Conservation (phyloP, 306 rosid genomes). For the Cucurbita pepo region DNA sequence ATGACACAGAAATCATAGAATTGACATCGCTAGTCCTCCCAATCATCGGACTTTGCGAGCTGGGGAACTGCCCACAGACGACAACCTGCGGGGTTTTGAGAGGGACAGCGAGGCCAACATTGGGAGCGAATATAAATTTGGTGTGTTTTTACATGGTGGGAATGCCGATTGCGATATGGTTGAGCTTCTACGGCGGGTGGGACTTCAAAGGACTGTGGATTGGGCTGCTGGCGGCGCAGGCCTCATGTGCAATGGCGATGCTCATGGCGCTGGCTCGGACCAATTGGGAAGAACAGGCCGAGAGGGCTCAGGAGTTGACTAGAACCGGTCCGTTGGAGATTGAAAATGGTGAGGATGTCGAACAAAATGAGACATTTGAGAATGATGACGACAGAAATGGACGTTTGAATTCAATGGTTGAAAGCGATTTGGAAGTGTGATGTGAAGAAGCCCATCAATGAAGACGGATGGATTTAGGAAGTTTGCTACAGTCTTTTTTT, state of each 20-base stretch:
- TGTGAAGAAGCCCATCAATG: not conserved
- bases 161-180: conserved; percentile 70
- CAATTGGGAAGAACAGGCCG: conserved; percentile 56
- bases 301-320: conserved; percentile 53
- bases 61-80: conserved; percentile 90
- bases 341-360: not conserved
- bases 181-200: conserved; percentile 49
- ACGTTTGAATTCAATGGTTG: not conserved
- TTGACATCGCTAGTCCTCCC: conserved; percentile 61
- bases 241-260: conserved; percentile 59
- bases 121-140: conserved; percentile 73
- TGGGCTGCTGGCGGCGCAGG: conserved; percentile 73
- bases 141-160: conserved; percentile 80
- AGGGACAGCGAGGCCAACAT: conserved; percentile 69
- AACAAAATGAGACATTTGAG: not conserved
- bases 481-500: not conserved
- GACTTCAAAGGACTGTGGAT: conserved; percentile 81
- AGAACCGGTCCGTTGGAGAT: not conserved
- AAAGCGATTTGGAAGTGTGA: not conserved
- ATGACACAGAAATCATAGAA: conserved; percentile 43
- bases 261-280: conserved; percentile 45
- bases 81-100: conserved; percentile 80
- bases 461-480: not conserved
- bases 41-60: conserved; percentile 68
- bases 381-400: not conserved